Conservation (phyloP, 768 basidiomycete genomes). For the Termitomyces sp. region DNA sequence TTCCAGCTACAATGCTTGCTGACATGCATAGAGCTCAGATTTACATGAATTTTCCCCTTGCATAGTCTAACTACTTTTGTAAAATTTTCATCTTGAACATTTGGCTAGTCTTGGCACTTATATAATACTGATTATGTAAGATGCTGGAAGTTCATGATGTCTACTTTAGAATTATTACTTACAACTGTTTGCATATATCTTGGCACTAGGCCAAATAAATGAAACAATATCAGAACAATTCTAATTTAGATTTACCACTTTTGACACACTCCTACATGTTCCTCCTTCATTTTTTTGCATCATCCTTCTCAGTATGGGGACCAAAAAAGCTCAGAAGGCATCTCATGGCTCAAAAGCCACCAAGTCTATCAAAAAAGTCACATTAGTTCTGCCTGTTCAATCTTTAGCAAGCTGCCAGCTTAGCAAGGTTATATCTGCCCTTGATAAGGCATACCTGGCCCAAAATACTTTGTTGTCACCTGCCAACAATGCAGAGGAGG, state of each 20-base stretch:
- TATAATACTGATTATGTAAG: too few species aligned
- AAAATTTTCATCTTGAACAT: too few species aligned
- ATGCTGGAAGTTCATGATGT: too few species aligned
- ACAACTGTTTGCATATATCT: too few species aligned
- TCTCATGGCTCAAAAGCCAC: background rate
- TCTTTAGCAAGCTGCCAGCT: background rate
- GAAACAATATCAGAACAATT: too few species aligned
- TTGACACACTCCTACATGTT: background rate
- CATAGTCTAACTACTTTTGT: too few species aligned
- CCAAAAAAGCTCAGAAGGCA: background rate
- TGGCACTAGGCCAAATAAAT: too few species aligned
- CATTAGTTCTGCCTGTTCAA: background rate
- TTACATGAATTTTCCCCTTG: background rate
- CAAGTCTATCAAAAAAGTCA: background rate
- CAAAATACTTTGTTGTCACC: too few species aligned
- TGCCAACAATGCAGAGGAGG: too few species aligned
- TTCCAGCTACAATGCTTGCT: constrained; percentile 1
- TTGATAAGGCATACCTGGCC: background rate
- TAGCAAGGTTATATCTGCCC: background rate
- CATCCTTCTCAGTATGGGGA: background rate
- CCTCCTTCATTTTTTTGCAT: background rate
- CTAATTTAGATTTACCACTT: background rate
- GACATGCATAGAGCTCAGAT: background rate
- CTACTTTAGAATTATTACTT: too few species aligned
- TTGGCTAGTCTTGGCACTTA: too few species aligned